Evolutionary conservation across 2,329 filamentous ascomycete genomes (phyloP), one percentile per base, ranked within the genome.

Genomic region (Cytospora leucostoma): DNA sequence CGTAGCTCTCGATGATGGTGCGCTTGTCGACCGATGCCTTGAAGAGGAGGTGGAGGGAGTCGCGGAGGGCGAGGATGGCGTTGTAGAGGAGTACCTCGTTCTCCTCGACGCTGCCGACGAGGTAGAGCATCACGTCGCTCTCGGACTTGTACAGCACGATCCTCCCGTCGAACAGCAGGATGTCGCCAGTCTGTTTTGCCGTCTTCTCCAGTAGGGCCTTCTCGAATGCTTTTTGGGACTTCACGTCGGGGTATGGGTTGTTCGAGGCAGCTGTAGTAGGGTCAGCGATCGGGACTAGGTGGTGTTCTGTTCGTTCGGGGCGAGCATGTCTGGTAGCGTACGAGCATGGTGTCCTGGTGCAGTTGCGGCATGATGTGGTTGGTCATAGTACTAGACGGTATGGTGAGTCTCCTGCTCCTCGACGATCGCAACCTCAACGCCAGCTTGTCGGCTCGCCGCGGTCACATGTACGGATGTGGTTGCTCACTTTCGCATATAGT

Each of bases 1-100:
- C 95, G 82, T 98, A 99, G 84, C 98, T 98, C 79, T 99, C 95
- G 73, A 98, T 89, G 69, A 98, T 93, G 63, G 95, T 98, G 69
- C 95, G 89, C 84, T 97, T 97, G 81, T 99, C 95, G 57, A 96
- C 93, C 38, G 92, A 92, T 84, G 96, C 94, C 93, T 97, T 97
- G 74, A 98, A 91, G 49, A 97, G 80, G 58, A 98, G 89, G 74
- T 94, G 92, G 71, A 98, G 81, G 57, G 91, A 90, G 79, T 98
- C 95, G 69, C 95, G 84, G 70, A 98, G 80, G n/a, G 93, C 92
- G 63, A 98, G 81, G 60, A 98, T 87, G 56, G 96, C 93, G 75
- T 94, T 97, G 81, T 97, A 98, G 59, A 99, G 84, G 75, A 99
- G 82, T 61, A 99, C 91, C 80, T 99, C 95, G 77, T 98, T 99